Conservation (phyloP, 306 rosid species). For the Ziziphus jujuba region DNA sequence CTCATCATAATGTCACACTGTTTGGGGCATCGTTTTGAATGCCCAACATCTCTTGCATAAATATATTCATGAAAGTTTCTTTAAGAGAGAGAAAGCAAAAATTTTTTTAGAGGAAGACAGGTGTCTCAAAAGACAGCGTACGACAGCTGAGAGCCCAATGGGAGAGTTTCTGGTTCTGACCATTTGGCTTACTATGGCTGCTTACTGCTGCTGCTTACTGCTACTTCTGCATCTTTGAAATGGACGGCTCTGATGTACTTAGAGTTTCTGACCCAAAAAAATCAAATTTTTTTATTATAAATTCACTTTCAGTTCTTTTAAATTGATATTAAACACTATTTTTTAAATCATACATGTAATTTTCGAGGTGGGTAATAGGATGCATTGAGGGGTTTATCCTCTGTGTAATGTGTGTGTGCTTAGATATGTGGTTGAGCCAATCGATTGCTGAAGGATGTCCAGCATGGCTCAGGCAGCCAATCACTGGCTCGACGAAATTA, state of each 20-base stretch:
- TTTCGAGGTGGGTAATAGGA: slow-evolving; percentile 44
- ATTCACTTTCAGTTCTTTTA: slow-evolving; percentile 1
- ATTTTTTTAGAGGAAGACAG: slow-evolving; percentile 24
- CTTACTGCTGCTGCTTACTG: slow-evolving; percentile 8
- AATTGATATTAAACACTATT: not conserved
- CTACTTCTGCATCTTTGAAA: slow-evolving; percentile 29
- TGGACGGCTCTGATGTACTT: slow-evolving; percentile 65
- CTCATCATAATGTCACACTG: slow-evolving; percentile 36
- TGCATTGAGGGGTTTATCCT: slow-evolving; percentile 38
- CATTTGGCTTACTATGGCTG: slow-evolving; percentile 52
- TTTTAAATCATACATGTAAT: slow-evolving; percentile 9
- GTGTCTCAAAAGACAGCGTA: slow-evolving; percentile 31
- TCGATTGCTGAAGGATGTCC: slow-evolving; percentile 54
- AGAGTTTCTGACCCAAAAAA: slow-evolving; percentile 46
- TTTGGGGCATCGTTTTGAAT: slow-evolving; percentile 41
- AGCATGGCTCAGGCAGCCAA: slow-evolving; percentile 67
- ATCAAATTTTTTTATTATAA: slow-evolving; percentile 16
- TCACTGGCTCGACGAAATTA: slow-evolving; percentile 86
- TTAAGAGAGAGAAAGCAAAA: slow-evolving; percentile 10
- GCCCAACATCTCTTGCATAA: slow-evolving; percentile 51
- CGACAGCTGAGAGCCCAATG: slow-evolving; percentile 61
- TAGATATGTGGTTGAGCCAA: slow-evolving; percentile 58
- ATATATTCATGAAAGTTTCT: slow-evolving; percentile 52
- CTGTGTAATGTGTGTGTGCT: slow-evolving; percentile 31
- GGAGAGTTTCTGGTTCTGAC: slow-evolving; percentile 58